These are phyloP conservation scores for Podospora pseudocomata DNA, from an alignment of 495 filamentous ascomycete species.

Conservation along the genomic window DNA sequence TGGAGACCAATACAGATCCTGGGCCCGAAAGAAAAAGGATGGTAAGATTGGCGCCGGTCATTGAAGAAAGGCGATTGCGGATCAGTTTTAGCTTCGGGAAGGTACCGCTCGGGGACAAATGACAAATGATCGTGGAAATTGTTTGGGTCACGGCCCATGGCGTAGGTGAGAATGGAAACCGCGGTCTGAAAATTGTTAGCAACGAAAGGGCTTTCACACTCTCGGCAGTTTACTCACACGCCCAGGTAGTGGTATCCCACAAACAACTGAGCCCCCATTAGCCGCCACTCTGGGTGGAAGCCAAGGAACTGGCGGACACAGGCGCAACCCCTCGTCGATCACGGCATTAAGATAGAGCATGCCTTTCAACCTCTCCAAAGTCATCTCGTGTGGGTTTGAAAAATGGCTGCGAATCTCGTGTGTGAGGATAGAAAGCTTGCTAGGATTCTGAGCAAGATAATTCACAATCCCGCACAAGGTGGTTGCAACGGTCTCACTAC, in stretches of 20 bases:
- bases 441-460: constrained; percentile 44
- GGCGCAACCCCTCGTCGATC: constrained; percentile 43
- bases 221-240: constrained; percentile 15
- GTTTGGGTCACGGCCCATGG: constrained; percentile 25
- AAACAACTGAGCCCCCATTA: constrained; percentile 30
- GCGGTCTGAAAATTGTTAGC: constrained; percentile 17
- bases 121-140: constrained; percentile 25
- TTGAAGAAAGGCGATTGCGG: constrained; percentile 23
- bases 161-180: constrained; percentile 30
- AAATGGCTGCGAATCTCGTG: constrained; percentile 48
- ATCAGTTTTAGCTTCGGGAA: constrained; percentile 29
- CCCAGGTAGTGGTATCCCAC: constrained; percentile 29
- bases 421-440: constrained; percentile 34
- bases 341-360: constrained; percentile 45
- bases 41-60: constrained; percentile 30
- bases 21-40: constrained; percentile 39
- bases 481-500: constrained; percentile 57
- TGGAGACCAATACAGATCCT: constrained; percentile 40
- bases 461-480: constrained; percentile 46
- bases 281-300: constrained; percentile 27
- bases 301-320: constrained; percentile 36
- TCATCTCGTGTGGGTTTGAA: constrained; percentile 40
- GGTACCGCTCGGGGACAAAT: constrained; percentile 47
- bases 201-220: background rate
- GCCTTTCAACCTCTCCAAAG: constrained; percentile 36